Base-by-base conservation (phyloP, 441 rosid species). In the Croton setiger region DNA sequence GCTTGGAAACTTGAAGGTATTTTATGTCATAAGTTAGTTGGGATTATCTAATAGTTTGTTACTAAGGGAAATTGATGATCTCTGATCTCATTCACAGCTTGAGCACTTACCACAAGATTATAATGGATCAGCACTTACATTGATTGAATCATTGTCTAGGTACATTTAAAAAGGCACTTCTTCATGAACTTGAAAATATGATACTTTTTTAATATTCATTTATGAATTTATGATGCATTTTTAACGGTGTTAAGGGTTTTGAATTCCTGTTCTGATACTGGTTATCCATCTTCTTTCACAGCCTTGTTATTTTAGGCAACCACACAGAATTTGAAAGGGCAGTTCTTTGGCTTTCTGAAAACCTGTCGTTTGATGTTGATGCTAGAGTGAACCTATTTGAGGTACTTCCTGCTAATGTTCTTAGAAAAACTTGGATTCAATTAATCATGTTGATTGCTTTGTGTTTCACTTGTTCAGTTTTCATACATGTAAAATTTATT, bases 241-340 rank as follows among this genome's bases (percentile, higher is more conserved):
- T 54, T 59, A 53, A n/a, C 63, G 39, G 7, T 66, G 33, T 35
- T 23, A 48, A 0, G 44, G 15, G 31, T 48, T 69, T 35, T 66
- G 60, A 65, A 45, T 65, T 44, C 27, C 15, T 48, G 55, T 63
- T 56, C 72, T 58, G 53, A 71, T 76, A 69, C 71, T 55, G 23
- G 60, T 66, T 63, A 53, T 7, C 51, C 17, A 36, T 35, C 18
- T 54, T 68, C 69, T 77, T 43, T 68, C 35, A 52, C 86, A 93
- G 98, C 88, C 97, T 93, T 80, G 83, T 88, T 79, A 83, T 93
- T 78, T 55, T 93, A 78, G 95, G 98, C n/a, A 91, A 93, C 86
- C 72, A 73, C 78, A 91, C 98, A 8, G 96, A 93, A 63, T 93
- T 93, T 77, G 92, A 85, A 72, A 79, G 89, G 74, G 96, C 89